A percentile compares a stretch with the other conserved stretches of the same genome.
These are phyloP conservation scores for Exidia glandulosa DNA, from an alignment of 768 basidiomycete species.

Conservation along the genomic window DNA sequence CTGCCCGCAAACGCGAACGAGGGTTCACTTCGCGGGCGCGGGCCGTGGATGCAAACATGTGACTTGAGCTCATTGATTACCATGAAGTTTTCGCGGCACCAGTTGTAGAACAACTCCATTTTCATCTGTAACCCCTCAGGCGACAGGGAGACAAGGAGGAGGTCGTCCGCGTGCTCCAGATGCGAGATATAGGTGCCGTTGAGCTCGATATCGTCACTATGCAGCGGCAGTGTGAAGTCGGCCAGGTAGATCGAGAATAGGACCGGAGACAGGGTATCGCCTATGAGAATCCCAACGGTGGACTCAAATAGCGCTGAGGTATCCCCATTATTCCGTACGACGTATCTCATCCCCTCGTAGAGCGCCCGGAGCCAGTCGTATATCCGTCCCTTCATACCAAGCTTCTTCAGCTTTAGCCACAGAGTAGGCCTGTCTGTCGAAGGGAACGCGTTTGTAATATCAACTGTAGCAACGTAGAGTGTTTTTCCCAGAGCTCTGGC, in stretches of 20 bases:
- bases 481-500: slow-evolving; percentile 4
- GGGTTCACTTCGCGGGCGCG: not conserved
- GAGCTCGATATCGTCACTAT: not conserved
- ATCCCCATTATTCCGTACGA: not conserved
- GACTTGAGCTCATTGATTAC: slow-evolving; percentile 11
- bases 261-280: not conserved
- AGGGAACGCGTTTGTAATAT: slow-evolving; percentile 26
- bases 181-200: slow-evolving; percentile 8
- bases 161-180: slow-evolving; percentile 18
- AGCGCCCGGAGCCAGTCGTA: slow-evolving; percentile 8
- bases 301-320: not conserved
- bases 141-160: slow-evolving; percentile 12
- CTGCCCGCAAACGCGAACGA: not conserved
- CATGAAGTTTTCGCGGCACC: slow-evolving; percentile 12
- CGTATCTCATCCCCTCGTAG: slow-evolving; percentile 2
- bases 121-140: slow-evolving; percentile 10
- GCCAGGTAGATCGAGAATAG: not conserved
- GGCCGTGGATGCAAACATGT: slow-evolving; percentile 10
- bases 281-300: not conserved
- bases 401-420: slow-evolving; percentile 18
- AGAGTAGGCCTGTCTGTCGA: slow-evolving; percentile 20
- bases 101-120: slow-evolving; percentile 9
- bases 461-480: slow-evolving; percentile 14
- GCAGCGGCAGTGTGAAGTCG: not conserved
- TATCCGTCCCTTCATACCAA: slow-evolving; percentile 10